Percentiles rank a stretch among this genome's conserved stretches.
Conservation (phyloP, 805 yeast genomes). For the Debaryomyces prosopidis region DNA sequence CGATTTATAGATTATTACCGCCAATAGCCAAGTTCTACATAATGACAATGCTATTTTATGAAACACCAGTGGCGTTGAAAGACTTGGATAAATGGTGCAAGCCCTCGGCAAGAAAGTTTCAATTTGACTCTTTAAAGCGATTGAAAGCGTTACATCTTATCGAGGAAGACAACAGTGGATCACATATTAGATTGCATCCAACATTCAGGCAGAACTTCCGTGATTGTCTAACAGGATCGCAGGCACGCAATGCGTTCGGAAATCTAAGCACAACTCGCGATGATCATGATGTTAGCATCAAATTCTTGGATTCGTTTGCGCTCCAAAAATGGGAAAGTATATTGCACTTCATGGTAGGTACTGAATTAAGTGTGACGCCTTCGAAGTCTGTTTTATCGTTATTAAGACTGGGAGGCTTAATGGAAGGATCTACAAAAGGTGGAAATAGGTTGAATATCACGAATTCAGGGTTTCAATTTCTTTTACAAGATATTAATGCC, state of each 20-base stretch:
- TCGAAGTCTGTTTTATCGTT: slow-evolving; percentile 79
- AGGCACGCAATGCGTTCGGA: slow-evolving; percentile 71
- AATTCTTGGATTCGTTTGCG: slow-evolving; percentile 76
- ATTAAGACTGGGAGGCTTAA: slow-evolving; percentile 76
- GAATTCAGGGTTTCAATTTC: slow-evolving; percentile 88
- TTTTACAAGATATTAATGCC: slow-evolving; percentile 87
- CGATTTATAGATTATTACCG: slow-evolving; percentile 88
- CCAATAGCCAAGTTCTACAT: slow-evolving; percentile 86
- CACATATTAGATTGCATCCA: slow-evolving; percentile 59
- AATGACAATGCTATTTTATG: slow-evolving; percentile 83
- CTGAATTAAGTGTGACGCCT: slow-evolving; percentile 68
- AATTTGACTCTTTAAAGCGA: slow-evolving; percentile 77
- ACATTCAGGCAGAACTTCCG: slow-evolving; percentile 74
- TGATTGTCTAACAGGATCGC: slow-evolving; percentile 82
- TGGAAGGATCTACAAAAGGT: slow-evolving; percentile 60
- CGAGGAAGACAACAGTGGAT: slow-evolving; percentile 53
- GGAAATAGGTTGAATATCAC: slow-evolving; percentile 65
- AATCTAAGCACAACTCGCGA: slow-evolving; percentile 58
- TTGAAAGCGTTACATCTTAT: slow-evolving; percentile 75
- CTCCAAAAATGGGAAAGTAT: slow-evolving; percentile 91
- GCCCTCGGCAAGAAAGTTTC: slow-evolving; percentile 54
- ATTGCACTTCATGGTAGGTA: slow-evolving; percentile 96
- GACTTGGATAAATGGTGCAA: slow-evolving; percentile 79
- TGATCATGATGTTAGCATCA: slow-evolving; percentile 57
- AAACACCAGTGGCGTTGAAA: slow-evolving; percentile 63